Evolutionary conservation across 75 land plant genomes (phyloP).

Genomic region (Azolla pinnata): DNA sequence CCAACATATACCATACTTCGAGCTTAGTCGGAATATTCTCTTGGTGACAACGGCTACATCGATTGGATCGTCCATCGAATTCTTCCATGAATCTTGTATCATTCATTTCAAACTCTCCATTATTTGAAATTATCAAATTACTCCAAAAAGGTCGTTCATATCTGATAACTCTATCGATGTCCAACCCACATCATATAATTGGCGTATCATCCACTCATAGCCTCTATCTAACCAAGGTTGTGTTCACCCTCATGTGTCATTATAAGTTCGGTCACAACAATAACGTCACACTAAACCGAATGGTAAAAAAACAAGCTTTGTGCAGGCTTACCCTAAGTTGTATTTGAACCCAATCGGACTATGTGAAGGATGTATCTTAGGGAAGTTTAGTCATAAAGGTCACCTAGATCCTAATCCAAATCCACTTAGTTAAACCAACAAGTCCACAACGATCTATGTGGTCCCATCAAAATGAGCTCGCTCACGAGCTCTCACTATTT

Average conservation of each 20-base stretch:
- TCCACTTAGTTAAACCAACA: not conserved
- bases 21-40: too few species aligned
- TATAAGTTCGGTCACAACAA: not conserved
- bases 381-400: too few species aligned
- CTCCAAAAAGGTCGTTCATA: not conserved
- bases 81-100: not conserved
- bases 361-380: not conserved
- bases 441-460: constrained; percentile 15
- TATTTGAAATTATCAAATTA: not conserved
- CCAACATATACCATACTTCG: not conserved
- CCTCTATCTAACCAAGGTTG: not conserved
- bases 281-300: not conserved
- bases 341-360: not conserved
- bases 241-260: not conserved
- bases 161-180: not conserved
- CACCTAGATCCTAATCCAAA: not conserved
- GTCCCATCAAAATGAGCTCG: constrained; percentile 10
- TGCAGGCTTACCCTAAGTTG: not conserved
- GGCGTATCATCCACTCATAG: not conserved
- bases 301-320: not conserved
- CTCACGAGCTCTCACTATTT: constrained; percentile 5
- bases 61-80: not conserved
- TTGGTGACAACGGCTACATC: not conserved
- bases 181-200: not conserved
- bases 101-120: not conserved